These are phyloP conservation scores for Hylodesmum podocarpum DNA, from an alignment of 306 rosid species.

Conservation along the genomic window DNA sequence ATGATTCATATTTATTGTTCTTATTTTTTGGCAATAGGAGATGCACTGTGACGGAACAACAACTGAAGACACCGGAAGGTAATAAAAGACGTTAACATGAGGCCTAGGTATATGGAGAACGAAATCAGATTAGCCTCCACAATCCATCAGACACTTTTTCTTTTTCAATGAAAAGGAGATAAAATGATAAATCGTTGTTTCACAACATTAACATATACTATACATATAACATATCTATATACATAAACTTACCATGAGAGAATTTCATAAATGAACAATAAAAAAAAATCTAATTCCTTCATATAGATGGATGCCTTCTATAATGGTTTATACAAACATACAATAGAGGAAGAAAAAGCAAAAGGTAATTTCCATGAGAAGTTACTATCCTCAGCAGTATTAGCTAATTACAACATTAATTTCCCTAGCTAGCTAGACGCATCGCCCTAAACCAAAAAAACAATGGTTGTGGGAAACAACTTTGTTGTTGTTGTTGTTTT, in stretches of 20 bases:
- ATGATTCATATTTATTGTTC: background rate
- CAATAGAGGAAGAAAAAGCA: background rate
- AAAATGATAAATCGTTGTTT: background rate
- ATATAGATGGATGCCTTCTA: conserved; percentile 24
- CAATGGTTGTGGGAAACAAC: conserved; percentile 42
- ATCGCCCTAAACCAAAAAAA: conserved; percentile 60
- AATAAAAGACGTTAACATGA: background rate
- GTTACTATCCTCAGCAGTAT: conserved; percentile 48
- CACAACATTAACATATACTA: conserved; percentile 8
- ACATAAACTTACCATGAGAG: background rate
- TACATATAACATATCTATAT: background rate
- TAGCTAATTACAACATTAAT: conserved; percentile 54
- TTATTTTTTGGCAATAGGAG: background rate
- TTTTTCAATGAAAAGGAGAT: background rate
- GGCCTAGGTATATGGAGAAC: background rate
- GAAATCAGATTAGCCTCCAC: conserved; percentile 1
- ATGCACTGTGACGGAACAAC: background rate
- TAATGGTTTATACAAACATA: conserved; percentile 55
- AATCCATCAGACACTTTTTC: background rate
- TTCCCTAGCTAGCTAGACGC: conserved; percentile 21
- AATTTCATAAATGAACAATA: background rate
- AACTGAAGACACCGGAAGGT: too few relatives aligned
- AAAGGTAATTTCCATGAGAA: conserved; percentile 37
- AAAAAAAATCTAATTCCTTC: conserved; percentile 37
- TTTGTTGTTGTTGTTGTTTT: background rate